phyloP scores from a whole-genome alignment of 2,329 filamentous ascomycete species.

The Xylaria hypoxylon region DNA sequence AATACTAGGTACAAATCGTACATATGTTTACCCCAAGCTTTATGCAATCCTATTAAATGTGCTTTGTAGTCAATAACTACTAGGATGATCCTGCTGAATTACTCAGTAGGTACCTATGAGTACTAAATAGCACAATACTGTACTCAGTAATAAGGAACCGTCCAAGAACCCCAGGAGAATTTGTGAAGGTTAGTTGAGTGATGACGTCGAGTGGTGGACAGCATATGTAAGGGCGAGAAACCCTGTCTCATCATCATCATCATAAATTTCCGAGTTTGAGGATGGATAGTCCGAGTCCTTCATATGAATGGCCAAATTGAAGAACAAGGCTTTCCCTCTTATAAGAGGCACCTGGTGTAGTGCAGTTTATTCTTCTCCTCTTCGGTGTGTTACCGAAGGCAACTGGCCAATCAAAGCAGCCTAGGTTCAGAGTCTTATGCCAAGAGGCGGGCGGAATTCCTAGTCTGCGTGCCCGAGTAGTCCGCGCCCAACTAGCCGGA shows the following conservation, averaged over 20 bases:
- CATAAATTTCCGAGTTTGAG: neutral
- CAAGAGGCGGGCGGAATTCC: conserved; percentile 29
- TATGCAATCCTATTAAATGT: neutral
- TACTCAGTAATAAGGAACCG: neutral
- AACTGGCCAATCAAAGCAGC: conserved; percentile 28
- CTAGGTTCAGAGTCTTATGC: conserved; percentile 2
- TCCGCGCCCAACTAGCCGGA: conserved; percentile 21
- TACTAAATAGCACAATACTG: conserved; percentile 1
- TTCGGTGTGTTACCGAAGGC: conserved; percentile 19
- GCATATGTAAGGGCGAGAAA: conserved; percentile 17
- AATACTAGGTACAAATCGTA: too few species aligned
- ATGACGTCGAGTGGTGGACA: conserved; percentile 20
- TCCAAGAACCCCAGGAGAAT: neutral
- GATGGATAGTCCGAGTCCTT: conserved; percentile 26
- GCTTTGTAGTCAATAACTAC: neutral
- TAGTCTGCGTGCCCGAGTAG: neutral
- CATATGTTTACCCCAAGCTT: too few species aligned
- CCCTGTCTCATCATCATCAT: conserved; percentile 18
- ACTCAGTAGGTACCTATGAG: too few species aligned
- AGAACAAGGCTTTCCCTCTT: conserved; percentile 22
- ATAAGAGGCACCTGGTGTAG: too few species aligned
- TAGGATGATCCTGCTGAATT: neutral
- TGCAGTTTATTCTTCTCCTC: conserved; percentile 36
- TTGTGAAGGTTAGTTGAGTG: neutral
- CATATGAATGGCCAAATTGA: conserved; percentile 21